These are phyloP conservation scores for Plectosphaerella cucumerina DNA, from an alignment of 2,329 filamentous ascomycete genomes.

Conservation along the genomic window DNA sequence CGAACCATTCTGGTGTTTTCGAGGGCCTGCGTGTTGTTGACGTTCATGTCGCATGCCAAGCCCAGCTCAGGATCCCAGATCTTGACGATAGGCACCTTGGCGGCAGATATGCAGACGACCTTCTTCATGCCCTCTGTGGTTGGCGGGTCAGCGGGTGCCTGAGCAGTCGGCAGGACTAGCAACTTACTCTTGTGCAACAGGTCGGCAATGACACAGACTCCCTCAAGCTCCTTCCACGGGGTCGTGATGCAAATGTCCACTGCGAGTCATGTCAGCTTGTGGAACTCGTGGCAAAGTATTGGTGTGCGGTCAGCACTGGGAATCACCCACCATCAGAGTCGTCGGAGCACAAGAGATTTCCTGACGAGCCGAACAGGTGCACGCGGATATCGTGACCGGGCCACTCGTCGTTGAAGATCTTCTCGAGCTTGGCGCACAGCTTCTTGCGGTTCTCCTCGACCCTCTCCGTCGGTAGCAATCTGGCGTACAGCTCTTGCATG, in stretches of 20 bases:
- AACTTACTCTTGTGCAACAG: conserved; percentile 77
- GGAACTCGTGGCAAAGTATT: not conserved
- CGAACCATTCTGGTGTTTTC: conserved; percentile 98
- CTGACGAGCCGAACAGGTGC: conserved; percentile 95
- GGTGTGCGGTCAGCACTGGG: too few relatives aligned
- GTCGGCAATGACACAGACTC: conserved; percentile 85
- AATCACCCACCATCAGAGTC: conserved; percentile 80
- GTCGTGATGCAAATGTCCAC: conserved; percentile 98
- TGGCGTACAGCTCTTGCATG: conserved; percentile 80
- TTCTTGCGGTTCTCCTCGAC: conserved; percentile 72
- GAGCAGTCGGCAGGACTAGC: too few relatives aligned
- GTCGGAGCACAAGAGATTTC: conserved; percentile 89
- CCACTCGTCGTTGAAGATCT: conserved; percentile 85
- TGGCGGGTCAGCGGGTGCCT: not conserved
- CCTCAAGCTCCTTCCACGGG: conserved; percentile 79
- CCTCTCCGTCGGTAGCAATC: conserved; percentile 75
- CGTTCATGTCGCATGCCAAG: conserved; percentile 94
- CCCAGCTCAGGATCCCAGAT: conserved; percentile 93
- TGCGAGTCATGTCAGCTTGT: conserved; percentile 35
- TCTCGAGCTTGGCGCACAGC: conserved; percentile 84
- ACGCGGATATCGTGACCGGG: conserved; percentile 86
- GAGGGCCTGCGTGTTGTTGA: conserved; percentile 92
- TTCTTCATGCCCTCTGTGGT: conserved; percentile 88
- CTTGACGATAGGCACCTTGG: conserved; percentile 97
- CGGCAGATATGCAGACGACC: conserved; percentile 89